These are phyloP conservation scores for Thielaviopsis euricoi DNA, from an alignment of 2,329 filamentous ascomycete species.

Conservation along the genomic window DNA sequence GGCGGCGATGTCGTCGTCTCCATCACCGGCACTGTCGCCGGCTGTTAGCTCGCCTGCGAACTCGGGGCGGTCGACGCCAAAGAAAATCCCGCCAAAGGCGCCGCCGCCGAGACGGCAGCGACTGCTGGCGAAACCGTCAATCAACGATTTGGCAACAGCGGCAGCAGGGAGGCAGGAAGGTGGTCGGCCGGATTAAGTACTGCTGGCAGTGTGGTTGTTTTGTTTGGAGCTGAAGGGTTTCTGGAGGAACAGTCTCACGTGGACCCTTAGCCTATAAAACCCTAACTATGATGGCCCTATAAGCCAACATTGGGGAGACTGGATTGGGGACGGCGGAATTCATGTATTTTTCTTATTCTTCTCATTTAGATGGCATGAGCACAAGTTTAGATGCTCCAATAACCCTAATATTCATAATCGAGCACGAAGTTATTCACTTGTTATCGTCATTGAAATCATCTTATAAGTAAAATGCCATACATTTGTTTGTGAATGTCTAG, in stretches of 20 bases:
- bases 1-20: background rate
- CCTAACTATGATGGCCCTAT: no score
- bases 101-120: constrained; percentile 30
- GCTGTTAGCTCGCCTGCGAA: background rate
- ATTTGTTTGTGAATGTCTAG: no score
- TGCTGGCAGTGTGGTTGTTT: background rate
- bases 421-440: no score
- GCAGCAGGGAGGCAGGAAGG: background rate
- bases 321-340: background rate
- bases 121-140: constrained; percentile 18
- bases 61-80: constrained; percentile 13
- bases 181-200: background rate
- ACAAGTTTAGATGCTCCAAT: no score
- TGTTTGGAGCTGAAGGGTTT: no score
- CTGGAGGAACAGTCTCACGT: no score
- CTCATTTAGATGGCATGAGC: background rate
- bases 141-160: background rate
- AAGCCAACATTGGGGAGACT: no score
- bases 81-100: constrained; percentile 29
- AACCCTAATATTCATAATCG: background rate
- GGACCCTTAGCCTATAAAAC: no score
- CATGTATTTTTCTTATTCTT: background rate
- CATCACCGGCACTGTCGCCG: background rate
- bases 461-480: no score
- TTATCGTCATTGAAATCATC: no score